Base-by-base conservation (phyloP, 768 basidiomycete species). In the Hericium coralloides region DNA sequence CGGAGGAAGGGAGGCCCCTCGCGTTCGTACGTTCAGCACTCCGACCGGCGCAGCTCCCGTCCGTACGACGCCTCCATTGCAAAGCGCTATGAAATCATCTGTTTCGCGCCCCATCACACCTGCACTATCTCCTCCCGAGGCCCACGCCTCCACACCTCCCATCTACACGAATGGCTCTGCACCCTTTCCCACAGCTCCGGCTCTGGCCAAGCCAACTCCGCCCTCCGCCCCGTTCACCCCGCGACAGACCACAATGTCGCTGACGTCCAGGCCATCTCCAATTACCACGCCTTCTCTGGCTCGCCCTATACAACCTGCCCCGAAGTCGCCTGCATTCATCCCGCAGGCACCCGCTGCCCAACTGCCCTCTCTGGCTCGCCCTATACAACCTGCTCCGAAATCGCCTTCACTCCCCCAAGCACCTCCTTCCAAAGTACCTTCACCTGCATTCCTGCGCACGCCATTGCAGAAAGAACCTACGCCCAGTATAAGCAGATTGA, bases 401-500 rank as follows among this genome's bases (percentile, higher is more conserved):
- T 63, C 71, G 2, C 75, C 81, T 0, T 68, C 77, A 1, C 62
- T 71, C 58, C 78, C 77, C 25, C 75, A 72, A 50, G 73, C 73
- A 79, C 20, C 49, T 74, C 22, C 74, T 22, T 22, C 49, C 78
- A 4, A 60, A 68, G 15, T 72, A 73, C 20, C 78, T 26, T 81
- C 86, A 4, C 79, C 82, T 17, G 81, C 79, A 4, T 85, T 89
- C 66, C 71, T 84, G 25, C 83, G 80, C 48, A 72, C 75, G 2
- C 80, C 9, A 66, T 76, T 50, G 3, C 68, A 75, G 53, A 92
- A 91, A 66, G 89, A 89, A 48, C 80, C 80, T 3, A 89, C 89
- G 2, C 91, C 91, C 0, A 91, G 88, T 67, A 80, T 92, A 36
- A 92, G 87, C 59, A 74, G 89, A 58, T 70, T 93, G 17, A 84